Conservation (phyloP, 192 early-diverging fungal genomes). For the Pilobolus umbonatus region DNA sequence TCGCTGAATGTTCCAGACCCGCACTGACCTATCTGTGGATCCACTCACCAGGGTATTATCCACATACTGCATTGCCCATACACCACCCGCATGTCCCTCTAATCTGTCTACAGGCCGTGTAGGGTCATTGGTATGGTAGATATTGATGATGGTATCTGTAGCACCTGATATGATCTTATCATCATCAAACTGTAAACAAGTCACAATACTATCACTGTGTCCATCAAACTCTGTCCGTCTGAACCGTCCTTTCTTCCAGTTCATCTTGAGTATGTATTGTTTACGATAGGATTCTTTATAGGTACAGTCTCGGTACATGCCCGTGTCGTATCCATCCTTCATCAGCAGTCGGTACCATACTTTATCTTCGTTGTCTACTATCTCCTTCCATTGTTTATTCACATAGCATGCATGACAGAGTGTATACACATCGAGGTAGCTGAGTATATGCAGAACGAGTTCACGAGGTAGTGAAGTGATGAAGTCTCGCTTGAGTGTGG, state of each 20-base stretch:
- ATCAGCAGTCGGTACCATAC: slow-evolving; percentile 46
- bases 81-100: slow-evolving; percentile 89
- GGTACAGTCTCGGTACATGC: slow-evolving; percentile 37
- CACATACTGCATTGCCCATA: slow-evolving; percentile 95
- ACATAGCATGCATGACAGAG: slow-evolving; percentile 76
- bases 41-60: slow-evolving; percentile 88
- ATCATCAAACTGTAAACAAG: slow-evolving; percentile 94
- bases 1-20: slow-evolving; percentile 94
- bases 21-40: slow-evolving; percentile 90
- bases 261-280: slow-evolving; percentile 74
- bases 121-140: slow-evolving; percentile 70
- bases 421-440: slow-evolving; percentile 74
- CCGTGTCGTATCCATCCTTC: slow-evolving; percentile 35
- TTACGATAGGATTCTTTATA: slow-evolving; percentile 80
- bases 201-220: slow-evolving; percentile 67
- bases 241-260: slow-evolving; percentile 76
- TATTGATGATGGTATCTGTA: slow-evolving; percentile 89
- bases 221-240: slow-evolving; percentile 78
- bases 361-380: slow-evolving; percentile 66
- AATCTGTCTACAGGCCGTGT: slow-evolving; percentile 28
- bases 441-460: slow-evolving; percentile 72
- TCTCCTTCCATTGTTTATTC: slow-evolving; percentile 67
- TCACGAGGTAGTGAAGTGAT: slow-evolving; percentile 65
- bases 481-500: slow-evolving; percentile 88
- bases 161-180: slow-evolving; percentile 93